These are phyloP conservation scores for Pleomassaria siparia DNA, from an alignment of 2,329 filamentous ascomycete species.

Conservation along the genomic window DNA sequence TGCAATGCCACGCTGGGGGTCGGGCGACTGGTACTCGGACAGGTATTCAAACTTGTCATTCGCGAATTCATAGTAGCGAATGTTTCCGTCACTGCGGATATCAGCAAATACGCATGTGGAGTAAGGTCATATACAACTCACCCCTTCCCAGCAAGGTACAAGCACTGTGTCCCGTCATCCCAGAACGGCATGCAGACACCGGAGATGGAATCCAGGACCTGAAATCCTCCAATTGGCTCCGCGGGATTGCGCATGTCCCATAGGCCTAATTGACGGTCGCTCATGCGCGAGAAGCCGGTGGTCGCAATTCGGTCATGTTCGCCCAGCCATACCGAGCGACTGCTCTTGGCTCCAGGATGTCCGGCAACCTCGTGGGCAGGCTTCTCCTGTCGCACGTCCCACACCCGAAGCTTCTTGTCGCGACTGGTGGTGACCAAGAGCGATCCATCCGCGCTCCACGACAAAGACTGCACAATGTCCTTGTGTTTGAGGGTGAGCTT, in stretches of 20 bases:
- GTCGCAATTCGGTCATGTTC: slow-evolving; percentile 95
- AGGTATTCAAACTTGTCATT: slow-evolving; percentile 99
- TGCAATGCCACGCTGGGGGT: slow-evolving; percentile 91
- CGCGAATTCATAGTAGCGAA: slow-evolving; percentile 97
- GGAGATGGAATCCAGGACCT: slow-evolving; percentile 89
- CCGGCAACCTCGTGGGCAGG: slow-evolving; percentile 81
- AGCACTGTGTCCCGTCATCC: slow-evolving; percentile 93
- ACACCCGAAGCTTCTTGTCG: slow-evolving; percentile 97
- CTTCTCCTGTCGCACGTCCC: slow-evolving; percentile 94
- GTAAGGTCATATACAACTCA: slow-evolving; percentile 49
- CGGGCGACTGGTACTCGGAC: slow-evolving; percentile 94
- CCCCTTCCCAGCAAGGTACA: slow-evolving; percentile 98
- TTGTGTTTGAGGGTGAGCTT: slow-evolving; percentile 78
- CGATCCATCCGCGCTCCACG: slow-evolving; percentile 89
- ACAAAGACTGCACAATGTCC: slow-evolving; percentile 92
- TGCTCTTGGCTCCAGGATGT: slow-evolving; percentile 95
- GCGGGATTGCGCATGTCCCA: slow-evolving; percentile 84
- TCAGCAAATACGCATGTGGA: slow-evolving; percentile 10
- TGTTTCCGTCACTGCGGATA: slow-evolving; percentile 80
- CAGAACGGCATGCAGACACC: slow-evolving; percentile 99
- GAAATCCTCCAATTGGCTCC: slow-evolving; percentile 88
- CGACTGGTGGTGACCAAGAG: slow-evolving; percentile 89
- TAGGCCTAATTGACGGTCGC: slow-evolving; percentile 90
- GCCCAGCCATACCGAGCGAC: slow-evolving; percentile 93
- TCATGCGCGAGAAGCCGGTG: slow-evolving; percentile 98